Percentiles rank a stretch among this genome's conserved stretches.
Evolutionary conservation across 1,284 basidiomycete genomes (phyloP).

Genomic region (Moesziomyces aphidis): DNA sequence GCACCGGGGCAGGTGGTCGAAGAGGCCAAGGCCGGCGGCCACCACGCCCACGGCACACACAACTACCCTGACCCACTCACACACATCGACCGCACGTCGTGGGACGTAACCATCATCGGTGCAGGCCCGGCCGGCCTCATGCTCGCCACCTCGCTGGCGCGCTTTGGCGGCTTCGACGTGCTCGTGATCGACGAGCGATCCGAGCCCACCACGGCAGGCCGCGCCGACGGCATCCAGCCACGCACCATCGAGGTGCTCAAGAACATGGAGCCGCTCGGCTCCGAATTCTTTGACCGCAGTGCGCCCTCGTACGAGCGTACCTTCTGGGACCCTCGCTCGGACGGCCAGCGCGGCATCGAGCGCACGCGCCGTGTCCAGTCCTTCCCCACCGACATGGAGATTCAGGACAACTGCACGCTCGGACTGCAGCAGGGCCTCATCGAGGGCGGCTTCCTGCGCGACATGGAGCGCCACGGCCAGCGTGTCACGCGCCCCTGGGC

Average conservation of each 20-base stretch:
- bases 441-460: conserved; percentile 68
- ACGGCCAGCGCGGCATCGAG: conserved; percentile 63
- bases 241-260: conserved; percentile 75
- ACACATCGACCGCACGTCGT: conserved; percentile 52
- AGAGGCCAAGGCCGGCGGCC: conserved; percentile 51
- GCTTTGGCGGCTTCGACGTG: conserved; percentile 62
- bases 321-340: conserved; percentile 68
- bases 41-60: conserved; percentile 56
- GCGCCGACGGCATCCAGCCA: conserved; percentile 69
- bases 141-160: conserved; percentile 57
- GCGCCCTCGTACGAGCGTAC: conserved; percentile 68
- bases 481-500: conserved; percentile 65
- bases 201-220: conserved; percentile 68
- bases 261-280: conserved; percentile 67
- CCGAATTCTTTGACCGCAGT: conserved; percentile 59
- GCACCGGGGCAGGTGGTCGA: conserved; percentile 49
- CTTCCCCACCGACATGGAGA: conserved; percentile 69
- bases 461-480: conserved; percentile 67
- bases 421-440: conserved; percentile 70
- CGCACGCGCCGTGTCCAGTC: conserved; percentile 68
- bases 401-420: conserved; percentile 69
- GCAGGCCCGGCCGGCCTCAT: conserved; percentile 66
- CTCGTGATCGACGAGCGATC: conserved; percentile 67
- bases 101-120: conserved; percentile 64
- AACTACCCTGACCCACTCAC: conserved; percentile 56